Evolutionary conservation across 352 stramenopile genomes (phyloP).

Genomic region (Pythium aristosporum): DNA sequence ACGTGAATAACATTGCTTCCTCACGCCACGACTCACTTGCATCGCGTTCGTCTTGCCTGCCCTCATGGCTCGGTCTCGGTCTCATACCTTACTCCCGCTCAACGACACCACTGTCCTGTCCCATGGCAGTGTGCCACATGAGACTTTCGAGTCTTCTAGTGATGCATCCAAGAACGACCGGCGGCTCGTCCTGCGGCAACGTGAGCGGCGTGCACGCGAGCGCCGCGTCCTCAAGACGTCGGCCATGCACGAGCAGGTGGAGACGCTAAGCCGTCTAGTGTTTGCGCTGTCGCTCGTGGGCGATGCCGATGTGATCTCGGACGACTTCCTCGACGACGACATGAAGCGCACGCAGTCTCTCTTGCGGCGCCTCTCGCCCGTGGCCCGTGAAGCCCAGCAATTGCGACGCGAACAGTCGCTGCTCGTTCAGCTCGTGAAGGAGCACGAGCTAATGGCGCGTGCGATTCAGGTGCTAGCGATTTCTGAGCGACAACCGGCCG

Average conservation of each 20-base stretch:
- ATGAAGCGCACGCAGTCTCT: background rate
- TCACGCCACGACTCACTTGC: background rate
- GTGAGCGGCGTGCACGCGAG: background rate
- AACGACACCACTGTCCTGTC: background rate
- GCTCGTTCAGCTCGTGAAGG: background rate
- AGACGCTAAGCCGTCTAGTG: background rate
- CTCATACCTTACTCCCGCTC: no score
- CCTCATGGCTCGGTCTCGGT: background rate
- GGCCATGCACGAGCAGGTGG: conserved; percentile 1
- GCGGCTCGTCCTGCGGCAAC: background rate
- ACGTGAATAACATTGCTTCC: no score
- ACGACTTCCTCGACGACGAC: conserved; percentile 14
- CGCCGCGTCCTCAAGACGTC: background rate
- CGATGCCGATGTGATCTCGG: conserved; percentile 5
- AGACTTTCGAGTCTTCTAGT: background rate
- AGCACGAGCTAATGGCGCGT: background rate
- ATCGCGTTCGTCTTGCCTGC: no score
- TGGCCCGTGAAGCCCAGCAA: background rate
- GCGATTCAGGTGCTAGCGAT: background rate
- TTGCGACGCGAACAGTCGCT: background rate
- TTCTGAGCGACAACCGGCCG: background rate
- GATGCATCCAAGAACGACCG: background rate
- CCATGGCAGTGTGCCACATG: background rate
- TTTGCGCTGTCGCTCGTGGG: background rate
- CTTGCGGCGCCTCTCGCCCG: background rate